These are phyloP conservation scores for Ophiostoma perfectum DNA, from an alignment of 2,329 filamentous ascomycete species.

Conservation along the genomic window DNA sequence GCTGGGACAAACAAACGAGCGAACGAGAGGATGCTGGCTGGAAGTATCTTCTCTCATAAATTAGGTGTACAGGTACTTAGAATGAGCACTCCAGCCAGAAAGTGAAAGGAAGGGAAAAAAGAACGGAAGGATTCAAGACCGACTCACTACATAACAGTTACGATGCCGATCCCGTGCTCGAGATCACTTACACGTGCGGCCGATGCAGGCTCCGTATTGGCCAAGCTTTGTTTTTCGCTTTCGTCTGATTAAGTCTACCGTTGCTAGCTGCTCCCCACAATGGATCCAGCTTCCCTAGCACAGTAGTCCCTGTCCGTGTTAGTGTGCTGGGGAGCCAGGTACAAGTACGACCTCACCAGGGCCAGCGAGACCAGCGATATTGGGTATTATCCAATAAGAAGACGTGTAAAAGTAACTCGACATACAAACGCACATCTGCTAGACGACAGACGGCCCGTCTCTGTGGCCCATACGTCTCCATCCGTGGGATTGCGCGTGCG, in stretches of 20 bases:
- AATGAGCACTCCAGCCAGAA: neutral
- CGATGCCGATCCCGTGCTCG: constrained; percentile 14
- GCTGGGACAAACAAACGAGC: neutral
- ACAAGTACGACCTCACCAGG: neutral
- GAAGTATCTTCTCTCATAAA: neutral
- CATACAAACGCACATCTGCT: neutral
- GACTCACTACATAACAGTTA: neutral
- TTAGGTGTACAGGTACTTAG: neutral
- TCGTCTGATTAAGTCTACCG: neutral
- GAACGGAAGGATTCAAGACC: no score
- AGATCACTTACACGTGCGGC: constrained; percentile 21
- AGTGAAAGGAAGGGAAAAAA: no score
- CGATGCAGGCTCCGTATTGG: constrained; percentile 20
- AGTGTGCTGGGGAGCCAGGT: neutral
- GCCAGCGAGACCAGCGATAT: neutral
- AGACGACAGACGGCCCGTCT: neutral
- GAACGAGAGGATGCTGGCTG: neutral
- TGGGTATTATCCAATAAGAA: neutral
- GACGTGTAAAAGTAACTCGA: neutral
- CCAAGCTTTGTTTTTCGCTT: constrained; percentile 5
- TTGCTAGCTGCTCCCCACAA: constrained; percentile 1
- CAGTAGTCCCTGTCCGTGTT: neutral
- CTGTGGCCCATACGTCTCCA: neutral
- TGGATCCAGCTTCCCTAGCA: neutral
- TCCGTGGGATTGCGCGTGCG: neutral